Evolutionary conservation across 257 asterid genomes (phyloP), one percentile per base, ranked within the genome.

Genomic region (Fraxinus quadrangulata): DNA sequence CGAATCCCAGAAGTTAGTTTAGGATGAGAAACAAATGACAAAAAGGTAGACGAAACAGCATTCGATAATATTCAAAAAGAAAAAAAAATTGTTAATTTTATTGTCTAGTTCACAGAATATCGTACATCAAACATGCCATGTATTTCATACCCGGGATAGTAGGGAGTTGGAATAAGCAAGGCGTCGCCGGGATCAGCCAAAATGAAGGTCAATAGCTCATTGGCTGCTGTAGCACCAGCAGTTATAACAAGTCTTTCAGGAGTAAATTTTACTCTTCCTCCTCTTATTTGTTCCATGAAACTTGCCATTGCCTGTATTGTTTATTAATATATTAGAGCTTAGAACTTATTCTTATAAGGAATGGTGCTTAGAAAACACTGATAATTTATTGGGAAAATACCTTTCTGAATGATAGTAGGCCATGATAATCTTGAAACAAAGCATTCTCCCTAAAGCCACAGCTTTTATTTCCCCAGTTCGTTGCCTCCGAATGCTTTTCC

Each of bases 141-240:
- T 61, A 6, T 12, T 61, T 3, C 75, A 9, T 81, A 82, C 85
- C 77, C 85, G 5, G 85, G 85, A 70, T 82, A 82, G 54, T 82
- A 82, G 11, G 85, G 85, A 37, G 77, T 78, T 7, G 85, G 82
- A 34, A 82, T 77, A 13, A 82, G 16, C 65, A 82, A 70, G 6
- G 85, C 85, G 56, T 82, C 85, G 5, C 77, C 85, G 16, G 82
- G 82, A 74, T 82, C 77, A 49, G 82, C 80, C 82, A 82, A 78
- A 70, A 82, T 68, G 65, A 78, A 78, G 31, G 81, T 71, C 5
- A 82, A 17, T 8, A 59, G 75, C 67, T 82, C 85, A 67, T 67
- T 74, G 28, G 82, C 85, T 16, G 80, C 85, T 1, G 85, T 82
- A 13, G 85, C 85, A 11, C 85, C 85, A 37, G 82, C 85, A 30